Percentiles rank a stretch among this genome's conserved stretches.
These are phyloP conservation scores for Hypoxylon intermedium DNA, from an alignment of 495 filamentous ascomycete species.

Conservation along the genomic window DNA sequence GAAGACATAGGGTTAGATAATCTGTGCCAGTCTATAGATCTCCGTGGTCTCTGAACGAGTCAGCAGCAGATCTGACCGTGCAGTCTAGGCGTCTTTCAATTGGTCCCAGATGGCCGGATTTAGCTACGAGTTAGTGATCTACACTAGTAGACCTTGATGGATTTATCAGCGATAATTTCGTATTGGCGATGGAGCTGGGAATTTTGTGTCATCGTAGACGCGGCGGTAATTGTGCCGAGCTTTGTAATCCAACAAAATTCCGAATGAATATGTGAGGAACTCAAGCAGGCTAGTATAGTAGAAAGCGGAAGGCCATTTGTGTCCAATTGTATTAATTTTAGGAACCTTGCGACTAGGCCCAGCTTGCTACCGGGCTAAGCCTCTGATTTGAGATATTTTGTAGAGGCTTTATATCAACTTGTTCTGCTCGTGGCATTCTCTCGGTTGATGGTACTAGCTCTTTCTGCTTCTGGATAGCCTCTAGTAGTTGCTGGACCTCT, in stretches of 20 bases:
- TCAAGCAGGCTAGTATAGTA: too few species aligned
- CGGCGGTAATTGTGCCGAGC: constrained; percentile 13
- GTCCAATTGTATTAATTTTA: neutral
- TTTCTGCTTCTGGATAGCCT: constrained; percentile 12
- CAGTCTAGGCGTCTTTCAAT: neutral
- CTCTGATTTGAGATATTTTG: neutral
- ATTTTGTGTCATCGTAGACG: constrained; percentile 6
- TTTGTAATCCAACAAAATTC: constrained; percentile 7
- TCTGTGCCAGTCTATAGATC: neutral
- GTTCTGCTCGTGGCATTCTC: neutral
- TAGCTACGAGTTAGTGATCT: neutral
- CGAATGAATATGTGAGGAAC: neutral
- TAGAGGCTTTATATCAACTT: neutral
- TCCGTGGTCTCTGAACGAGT: neutral
- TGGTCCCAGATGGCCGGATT: constrained; percentile 11
- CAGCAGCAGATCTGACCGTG: neutral
- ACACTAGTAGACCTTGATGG: constrained; percentile 4
- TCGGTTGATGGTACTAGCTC: neutral
- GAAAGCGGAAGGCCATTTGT: neutral
- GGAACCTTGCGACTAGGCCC: neutral
- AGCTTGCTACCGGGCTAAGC: constrained; percentile 2
- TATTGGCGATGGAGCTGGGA: neutral
- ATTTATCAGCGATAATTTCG: constrained; percentile 29
- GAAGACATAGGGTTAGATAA: too few species aligned
- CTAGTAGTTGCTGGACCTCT: constrained; percentile 29